phyloP scores from a whole-genome alignment of 2,329 filamentous ascomycete species.

The Xylaria sp. region DNA sequence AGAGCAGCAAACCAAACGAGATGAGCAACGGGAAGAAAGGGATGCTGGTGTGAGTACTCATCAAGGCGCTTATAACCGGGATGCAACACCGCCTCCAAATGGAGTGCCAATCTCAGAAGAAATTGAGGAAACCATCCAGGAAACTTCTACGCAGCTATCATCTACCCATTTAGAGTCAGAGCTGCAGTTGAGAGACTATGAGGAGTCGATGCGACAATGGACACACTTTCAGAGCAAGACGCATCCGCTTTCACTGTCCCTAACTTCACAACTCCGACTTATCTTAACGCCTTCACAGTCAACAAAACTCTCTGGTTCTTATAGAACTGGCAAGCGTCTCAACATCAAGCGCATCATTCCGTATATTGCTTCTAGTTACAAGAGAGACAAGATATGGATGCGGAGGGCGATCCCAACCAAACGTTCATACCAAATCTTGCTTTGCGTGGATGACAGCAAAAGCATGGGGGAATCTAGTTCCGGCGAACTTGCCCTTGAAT shows the following conservation, averaged over 20 bases:
- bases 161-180: slow-evolving; percentile 73
- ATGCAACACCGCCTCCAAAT: slow-evolving; percentile 53
- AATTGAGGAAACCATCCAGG: slow-evolving; percentile 59
- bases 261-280: slow-evolving; percentile 94
- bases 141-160: slow-evolving; percentile 72
- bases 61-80: slow-evolving; percentile 67
- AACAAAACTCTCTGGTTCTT: slow-evolving; percentile 95
- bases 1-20: slow-evolving; percentile 54
- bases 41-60: slow-evolving; percentile 69
- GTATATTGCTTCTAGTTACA: slow-evolving; percentile 97
- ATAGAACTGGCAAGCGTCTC: slow-evolving; percentile 95
- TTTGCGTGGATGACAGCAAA: slow-evolving; percentile 95
- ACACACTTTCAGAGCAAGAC: slow-evolving; percentile 84
- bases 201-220: slow-evolving; percentile 79
- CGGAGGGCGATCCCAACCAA: slow-evolving; percentile 90
- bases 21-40: slow-evolving; percentile 63
- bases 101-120: slow-evolving; percentile 55
- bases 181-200: slow-evolving; percentile 59
- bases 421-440: slow-evolving; percentile 94
- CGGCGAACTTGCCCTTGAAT: slow-evolving; percentile 87
- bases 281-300: slow-evolving; percentile 95
- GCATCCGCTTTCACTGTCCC: slow-evolving; percentile 83
- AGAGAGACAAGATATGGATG: slow-evolving; percentile 99
- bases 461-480: slow-evolving; percentile 87
- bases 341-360: slow-evolving; percentile 99